Percentiles rank a stretch among this genome's conserved stretches.
Conservation (phyloP, 768 basidiomycete species). For the Cytidiella melzeri region DNA sequence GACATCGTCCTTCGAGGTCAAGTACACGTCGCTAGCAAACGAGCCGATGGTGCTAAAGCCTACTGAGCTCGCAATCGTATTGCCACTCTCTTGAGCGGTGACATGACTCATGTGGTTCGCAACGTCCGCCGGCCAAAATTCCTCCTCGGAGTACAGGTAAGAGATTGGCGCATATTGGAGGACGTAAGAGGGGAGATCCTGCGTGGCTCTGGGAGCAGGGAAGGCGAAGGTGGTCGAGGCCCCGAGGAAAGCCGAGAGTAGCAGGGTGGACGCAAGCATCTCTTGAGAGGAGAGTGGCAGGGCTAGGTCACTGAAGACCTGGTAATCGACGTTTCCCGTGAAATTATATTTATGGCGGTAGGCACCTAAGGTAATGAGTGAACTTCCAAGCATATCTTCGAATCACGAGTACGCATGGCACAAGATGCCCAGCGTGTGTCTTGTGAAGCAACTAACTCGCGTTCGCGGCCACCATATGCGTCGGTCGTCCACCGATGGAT, state of each 20-base stretch:
- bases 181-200: conserved; percentile 20
- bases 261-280: conserved; percentile 1
- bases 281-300: no score
- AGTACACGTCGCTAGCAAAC: conserved; percentile 12
- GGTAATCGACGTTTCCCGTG: no score
- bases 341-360: no score
- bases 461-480: no score
- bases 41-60: conserved; percentile 16
- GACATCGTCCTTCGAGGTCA: conserved; percentile 20
- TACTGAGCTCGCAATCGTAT: conserved; percentile 10
- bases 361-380: no score
- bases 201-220: background rate
- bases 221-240: background rate
- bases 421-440: no score
- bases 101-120: conserved; percentile 19
- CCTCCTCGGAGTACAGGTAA: conserved; percentile 20
- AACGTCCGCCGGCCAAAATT: conserved; percentile 22
- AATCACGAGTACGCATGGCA: no score
- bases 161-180: conserved; percentile 22
- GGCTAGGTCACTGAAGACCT: no score
- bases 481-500: no score
- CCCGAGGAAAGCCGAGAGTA: background rate
- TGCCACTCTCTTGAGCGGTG: conserved; percentile 15
- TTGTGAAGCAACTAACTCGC: no score
- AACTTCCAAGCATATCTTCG: no score